phyloP scores from a whole-genome alignment of 2,329 filamentous ascomycete species.

The Lasiodiplodia theobromae region DNA sequence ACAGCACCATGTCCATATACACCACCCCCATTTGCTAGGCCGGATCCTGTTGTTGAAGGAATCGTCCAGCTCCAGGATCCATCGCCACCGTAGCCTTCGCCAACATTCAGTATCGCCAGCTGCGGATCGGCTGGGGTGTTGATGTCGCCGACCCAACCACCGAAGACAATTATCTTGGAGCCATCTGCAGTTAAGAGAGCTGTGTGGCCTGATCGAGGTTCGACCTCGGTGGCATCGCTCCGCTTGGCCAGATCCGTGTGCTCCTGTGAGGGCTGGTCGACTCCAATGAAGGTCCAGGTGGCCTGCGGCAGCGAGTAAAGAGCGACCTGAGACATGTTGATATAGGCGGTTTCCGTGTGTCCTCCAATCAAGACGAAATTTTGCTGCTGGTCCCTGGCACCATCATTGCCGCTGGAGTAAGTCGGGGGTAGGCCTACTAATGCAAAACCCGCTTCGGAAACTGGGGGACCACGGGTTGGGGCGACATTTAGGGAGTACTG shows the following conservation, averaged over 20 bases:
- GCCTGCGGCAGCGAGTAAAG: slow-evolving; percentile 87
- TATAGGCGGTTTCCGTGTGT: slow-evolving; percentile 81
- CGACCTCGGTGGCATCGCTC: slow-evolving; percentile 60
- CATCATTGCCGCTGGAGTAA: slow-evolving; percentile 69
- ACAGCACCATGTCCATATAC: slow-evolving; percentile 68
- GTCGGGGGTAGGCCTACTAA: slow-evolving; percentile 77
- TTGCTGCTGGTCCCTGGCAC: slow-evolving; percentile 72
- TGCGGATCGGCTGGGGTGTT: slow-evolving; percentile 80
- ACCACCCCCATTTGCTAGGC: slow-evolving; percentile 54
- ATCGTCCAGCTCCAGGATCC: slow-evolving; percentile 74
- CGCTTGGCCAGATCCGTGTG: slow-evolving; percentile 65
- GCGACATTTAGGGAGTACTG: slow-evolving; percentile 57
- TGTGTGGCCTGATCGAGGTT: slow-evolving; percentile 88
- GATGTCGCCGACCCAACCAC: slow-evolving; percentile 91
- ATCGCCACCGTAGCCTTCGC: slow-evolving; percentile 70
- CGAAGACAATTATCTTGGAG: slow-evolving; percentile 76
- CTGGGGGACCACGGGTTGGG: slow-evolving; percentile 67
- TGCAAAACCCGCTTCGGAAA: slow-evolving; percentile 86
- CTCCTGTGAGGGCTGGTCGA: slow-evolving; percentile 57
- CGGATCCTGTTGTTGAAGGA: slow-evolving; percentile 58
- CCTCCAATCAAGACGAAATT: slow-evolving; percentile 85
- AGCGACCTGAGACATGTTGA: slow-evolving; percentile 92
- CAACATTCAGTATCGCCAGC: slow-evolving; percentile 77
- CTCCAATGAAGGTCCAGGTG: slow-evolving; percentile 81
- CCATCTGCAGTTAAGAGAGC: slow-evolving; percentile 83